A percentile compares a stretch with the other conserved stretches of the same genome.
phyloP scores from a whole-genome alignment of 2,329 filamentous ascomycete genomes.

The Colletotrichum sp. region DNA sequence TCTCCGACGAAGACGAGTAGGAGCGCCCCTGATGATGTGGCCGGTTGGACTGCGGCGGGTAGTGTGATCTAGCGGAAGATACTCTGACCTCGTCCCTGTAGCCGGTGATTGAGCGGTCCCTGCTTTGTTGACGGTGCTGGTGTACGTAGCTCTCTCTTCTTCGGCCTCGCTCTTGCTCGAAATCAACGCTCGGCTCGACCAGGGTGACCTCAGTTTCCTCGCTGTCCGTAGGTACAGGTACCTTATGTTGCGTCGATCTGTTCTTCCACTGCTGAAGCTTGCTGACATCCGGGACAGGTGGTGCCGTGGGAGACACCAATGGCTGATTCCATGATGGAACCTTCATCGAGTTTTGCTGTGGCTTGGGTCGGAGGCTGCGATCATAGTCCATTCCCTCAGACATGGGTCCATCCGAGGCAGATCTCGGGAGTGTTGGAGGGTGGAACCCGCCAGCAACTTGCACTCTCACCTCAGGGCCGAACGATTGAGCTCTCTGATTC shows the following conservation, averaged over 20 bases:
- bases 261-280: slow-evolving; percentile 36
- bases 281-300: slow-evolving; percentile 32
- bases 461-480: slow-evolving; percentile 11
- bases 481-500: slow-evolving; percentile 12
- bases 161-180: slow-evolving; percentile 9
- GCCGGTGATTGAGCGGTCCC: slow-evolving; percentile 17
- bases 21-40: slow-evolving; percentile 12
- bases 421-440: neutral
- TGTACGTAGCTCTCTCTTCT: slow-evolving; percentile 19
- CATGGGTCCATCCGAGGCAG: neutral
- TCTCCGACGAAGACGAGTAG: slow-evolving; percentile 4
- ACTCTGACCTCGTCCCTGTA: slow-evolving; percentile 15
- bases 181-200: slow-evolving; percentile 2
- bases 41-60: slow-evolving; percentile 18
- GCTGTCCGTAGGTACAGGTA: neutral
- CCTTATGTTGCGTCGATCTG: neutral
- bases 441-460: neutral
- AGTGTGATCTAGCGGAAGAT: slow-evolving; percentile 18
- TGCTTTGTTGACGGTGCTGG: slow-evolving; percentile 19
- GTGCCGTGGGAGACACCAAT: slow-evolving; percentile 30
- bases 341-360: neutral
- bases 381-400: neutral
- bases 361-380: neutral
- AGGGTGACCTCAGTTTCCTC: neutral
- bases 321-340: slow-evolving; percentile 25